Evolutionary conservation across 148 eudicot genomes (phyloP).

Genomic region (Polygonum aviculare): DNA sequence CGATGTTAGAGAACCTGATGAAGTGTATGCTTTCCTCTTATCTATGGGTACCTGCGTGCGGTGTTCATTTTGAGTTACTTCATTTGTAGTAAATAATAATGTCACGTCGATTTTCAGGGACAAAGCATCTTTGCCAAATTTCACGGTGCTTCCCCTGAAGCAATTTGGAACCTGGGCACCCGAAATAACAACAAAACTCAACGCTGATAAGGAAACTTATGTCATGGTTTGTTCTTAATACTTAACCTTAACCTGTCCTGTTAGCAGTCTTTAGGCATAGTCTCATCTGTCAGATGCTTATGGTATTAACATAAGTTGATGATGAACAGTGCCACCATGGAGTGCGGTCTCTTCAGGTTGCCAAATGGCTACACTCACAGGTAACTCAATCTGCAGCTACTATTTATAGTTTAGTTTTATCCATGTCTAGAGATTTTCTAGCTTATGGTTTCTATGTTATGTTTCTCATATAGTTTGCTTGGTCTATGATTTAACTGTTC

Average conservation of each 20-base stretch:
- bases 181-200: slow-evolving; percentile 69
- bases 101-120: slow-evolving; percentile 32
- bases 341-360: slow-evolving; percentile 81
- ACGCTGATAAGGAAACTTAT: slow-evolving; percentile 74
- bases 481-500: neutral
- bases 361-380: slow-evolving; percentile 93
- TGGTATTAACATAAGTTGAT: slow-evolving; percentile 19
- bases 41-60: neutral
- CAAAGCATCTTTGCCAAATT: slow-evolving; percentile 71
- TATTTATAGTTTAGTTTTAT: neutral
- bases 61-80: neutral
- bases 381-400: slow-evolving; percentile 18
- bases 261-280: neutral
- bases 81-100: neutral
- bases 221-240: slow-evolving; percentile 51
- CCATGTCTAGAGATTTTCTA: neutral
- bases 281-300: neutral
- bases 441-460: neutral
- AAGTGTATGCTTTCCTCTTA: slow-evolving; percentile 57
- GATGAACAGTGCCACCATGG: slow-evolving; percentile 87
- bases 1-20: slow-evolving; percentile 95
- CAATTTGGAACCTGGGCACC: slow-evolving; percentile 94
- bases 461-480: neutral
- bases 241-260: neutral
- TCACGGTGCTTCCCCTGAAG: slow-evolving; percentile 83